These are phyloP conservation scores for Chloranthus sessilifolius DNA, from an alignment of 164 flowering plant species.

Conservation along the genomic window DNA sequence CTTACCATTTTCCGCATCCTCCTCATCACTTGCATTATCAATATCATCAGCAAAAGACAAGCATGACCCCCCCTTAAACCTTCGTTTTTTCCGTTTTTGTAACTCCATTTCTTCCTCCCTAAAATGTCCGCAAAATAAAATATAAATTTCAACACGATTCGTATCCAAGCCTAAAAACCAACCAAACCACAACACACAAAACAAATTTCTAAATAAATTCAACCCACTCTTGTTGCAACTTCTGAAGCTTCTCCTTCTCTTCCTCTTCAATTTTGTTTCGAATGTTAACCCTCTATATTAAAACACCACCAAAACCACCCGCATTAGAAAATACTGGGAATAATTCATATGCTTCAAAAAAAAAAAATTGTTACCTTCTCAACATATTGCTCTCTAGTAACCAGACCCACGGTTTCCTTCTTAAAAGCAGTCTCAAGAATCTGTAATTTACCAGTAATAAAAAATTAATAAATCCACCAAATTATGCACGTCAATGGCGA, in stretches of 20 bases:
- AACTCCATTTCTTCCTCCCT: conserved; percentile 89
- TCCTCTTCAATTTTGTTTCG: conserved; percentile 89
- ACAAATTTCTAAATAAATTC: not conserved
- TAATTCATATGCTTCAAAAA: not conserved
- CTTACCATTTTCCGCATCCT: conserved; percentile 48
- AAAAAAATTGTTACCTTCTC: conserved; percentile 62
- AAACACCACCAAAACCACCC: not conserved
- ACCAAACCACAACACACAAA: not conserved
- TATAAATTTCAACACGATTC: too few relatives aligned
- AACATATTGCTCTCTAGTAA: conserved; percentile 96
- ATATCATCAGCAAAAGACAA: conserved; percentile 83
- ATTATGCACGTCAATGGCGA: too few relatives aligned
- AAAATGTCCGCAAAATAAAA: conserved; percentile 1
- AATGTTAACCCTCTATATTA: conserved; percentile 72
- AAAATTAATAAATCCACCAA: not conserved
- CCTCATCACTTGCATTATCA: conserved; percentile 77
- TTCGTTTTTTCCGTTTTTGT: conserved; percentile 83
- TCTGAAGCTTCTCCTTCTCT: conserved; percentile 96
- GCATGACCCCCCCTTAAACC: conserved; percentile 61
- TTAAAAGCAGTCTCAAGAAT: conserved; percentile 95
- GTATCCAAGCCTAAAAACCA: not conserved
- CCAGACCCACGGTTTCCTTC: conserved; percentile 97
- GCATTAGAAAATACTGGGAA: not conserved
- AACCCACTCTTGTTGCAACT: conserved; percentile 91
- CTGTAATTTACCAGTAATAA: conserved; percentile 32